Evolutionary conservation across 2,329 filamentous ascomycete species (phyloP), one percentile per base, ranked within the genome.

Genomic region (Neobulgaria alba): DNA sequence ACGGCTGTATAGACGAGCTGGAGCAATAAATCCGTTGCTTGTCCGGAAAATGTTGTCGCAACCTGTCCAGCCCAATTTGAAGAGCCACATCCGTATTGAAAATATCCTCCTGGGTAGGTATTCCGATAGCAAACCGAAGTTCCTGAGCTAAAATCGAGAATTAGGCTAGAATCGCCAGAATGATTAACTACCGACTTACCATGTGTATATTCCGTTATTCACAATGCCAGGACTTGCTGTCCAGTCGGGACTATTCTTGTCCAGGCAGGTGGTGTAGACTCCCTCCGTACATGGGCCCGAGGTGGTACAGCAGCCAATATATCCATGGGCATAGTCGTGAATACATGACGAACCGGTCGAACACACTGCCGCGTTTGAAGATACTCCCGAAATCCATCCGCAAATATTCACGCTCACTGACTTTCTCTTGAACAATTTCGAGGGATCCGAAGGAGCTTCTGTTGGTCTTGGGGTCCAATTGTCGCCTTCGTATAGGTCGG

Each of bases 201-300:
- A 58, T 39, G 52, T 53, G 18, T 50, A 50, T 21, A 58, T 38
- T 3, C 56, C 56, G 49, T 57, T 54, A 42, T 55, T 49, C 30
- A 47, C 26, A 17, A 48, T 29, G 4, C 43, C 46, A 8, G 49
- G 37, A 7, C 46, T 51, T 10, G 50, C 23, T 19, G 16, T 34
- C 52, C 52, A 56, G 31, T 48, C 54, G 8, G 39, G 23, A 45
- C 47, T 56, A 41, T 49, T 53, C 12, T 44, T 38, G 41, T 58
- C 55, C 21, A 57, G 31, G 46, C 56, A 58, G 33, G 48, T 53
- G 10, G 56, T 56, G 38, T 58, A 58, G 2, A 58, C 46, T 19
- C 56, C 56, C 14, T 42, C 45, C 9, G 53, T 55, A 47, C 56
- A 58, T 7, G 51, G 43, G 8, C 53, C 52, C 33, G 47, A 42